Percentiles rank a stretch among this genome's conserved stretches.
Evolutionary conservation across 2,329 filamentous ascomycete genomes (phyloP).

Genomic region (Diaporthe sp.): DNA sequence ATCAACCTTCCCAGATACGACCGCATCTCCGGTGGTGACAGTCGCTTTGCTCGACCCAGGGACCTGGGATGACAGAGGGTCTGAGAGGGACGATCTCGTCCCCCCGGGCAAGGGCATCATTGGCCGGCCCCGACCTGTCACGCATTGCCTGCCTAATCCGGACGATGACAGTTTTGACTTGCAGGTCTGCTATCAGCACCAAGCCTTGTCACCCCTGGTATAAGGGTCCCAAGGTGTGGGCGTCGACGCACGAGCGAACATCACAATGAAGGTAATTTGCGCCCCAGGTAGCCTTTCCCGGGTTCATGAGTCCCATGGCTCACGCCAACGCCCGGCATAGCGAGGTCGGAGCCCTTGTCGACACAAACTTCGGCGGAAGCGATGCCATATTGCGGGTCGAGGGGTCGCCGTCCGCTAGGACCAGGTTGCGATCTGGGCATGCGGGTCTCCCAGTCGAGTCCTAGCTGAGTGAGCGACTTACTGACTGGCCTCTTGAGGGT

Average conservation of each 20-base stretch:
- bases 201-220: constrained; percentile 11
- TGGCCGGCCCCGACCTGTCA: constrained; percentile 29
- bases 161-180: constrained; percentile 17
- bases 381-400: constrained; percentile 29
- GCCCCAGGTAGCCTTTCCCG: constrained; percentile 29
- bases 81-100: constrained; percentile 23
- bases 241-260: constrained; percentile 31
- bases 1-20: constrained; percentile 26
- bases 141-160: constrained; percentile 31
- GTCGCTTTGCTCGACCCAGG: constrained; percentile 27
- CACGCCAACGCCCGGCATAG: constrained; percentile 17
- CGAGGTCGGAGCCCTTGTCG: constrained; percentile 31
- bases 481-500: not conserved
- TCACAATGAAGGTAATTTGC: constrained; percentile 38
- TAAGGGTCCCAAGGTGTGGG: constrained; percentile 28
- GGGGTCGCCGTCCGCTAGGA: constrained; percentile 26
- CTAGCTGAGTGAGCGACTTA: constrained; percentile 8
- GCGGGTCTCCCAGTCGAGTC: constrained; percentile 24
- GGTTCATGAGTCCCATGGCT: constrained; percentile 32
- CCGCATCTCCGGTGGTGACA: constrained; percentile 12
- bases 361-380: constrained; percentile 27
- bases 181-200: constrained; percentile 23
- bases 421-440: constrained; percentile 23
- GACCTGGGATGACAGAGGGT: constrained; percentile 29
- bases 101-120: constrained; percentile 5